Evolutionary conservation across 2,329 filamentous ascomycete genomes (phyloP), one percentile per base, ranked within the genome.

Genomic region (Penicillium sp.): DNA sequence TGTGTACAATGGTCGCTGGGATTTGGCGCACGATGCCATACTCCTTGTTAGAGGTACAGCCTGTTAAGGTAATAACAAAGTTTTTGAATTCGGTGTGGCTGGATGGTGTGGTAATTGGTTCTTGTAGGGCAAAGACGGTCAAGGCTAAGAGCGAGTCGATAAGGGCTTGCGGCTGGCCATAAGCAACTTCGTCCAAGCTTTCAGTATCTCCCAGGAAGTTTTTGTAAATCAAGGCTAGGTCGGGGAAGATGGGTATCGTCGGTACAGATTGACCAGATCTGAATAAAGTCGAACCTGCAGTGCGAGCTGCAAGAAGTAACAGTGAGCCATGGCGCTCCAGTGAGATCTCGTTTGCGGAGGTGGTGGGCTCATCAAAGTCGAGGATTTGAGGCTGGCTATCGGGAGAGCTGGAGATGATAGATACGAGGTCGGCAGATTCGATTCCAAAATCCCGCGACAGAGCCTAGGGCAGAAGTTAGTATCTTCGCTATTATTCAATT

Each of bases 261-360:
- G 71, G 67, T 3, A 72, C 70, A 5, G 74, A 64, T 22, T 71
- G 71, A 16, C 76, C 74, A 4, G 75, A 73, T 4, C 74, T 71
- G 60, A 82, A 85, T 2, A 86, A 67, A 26, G 80, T 74, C 26
- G 77, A 74, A 10, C 79, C 79, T 1, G 81, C 78, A 24, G 76
- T 76, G 14, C 81, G 76, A n/a, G 82, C 82, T 1, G 82, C 76
- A 50, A 84, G 77, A 4, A 87, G 72, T 14, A 85, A 71, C 11
- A 86, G 67, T 14, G 82, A 78, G 1, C 83, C 84, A 35, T 82
- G 79, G 45, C 82, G 78, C 46, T 84, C 84, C 0, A 86, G 70
- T 0, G 82, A 81, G 46, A 87, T 84, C 39, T 84, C 81, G 19
- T 78, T 76, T 6, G 80, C 78, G 16, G 76, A 76, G 21, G 73